Base-by-base conservation (phyloP, 1,284 basidiomycete species). In the Mycosarcoma maydis region DNA sequence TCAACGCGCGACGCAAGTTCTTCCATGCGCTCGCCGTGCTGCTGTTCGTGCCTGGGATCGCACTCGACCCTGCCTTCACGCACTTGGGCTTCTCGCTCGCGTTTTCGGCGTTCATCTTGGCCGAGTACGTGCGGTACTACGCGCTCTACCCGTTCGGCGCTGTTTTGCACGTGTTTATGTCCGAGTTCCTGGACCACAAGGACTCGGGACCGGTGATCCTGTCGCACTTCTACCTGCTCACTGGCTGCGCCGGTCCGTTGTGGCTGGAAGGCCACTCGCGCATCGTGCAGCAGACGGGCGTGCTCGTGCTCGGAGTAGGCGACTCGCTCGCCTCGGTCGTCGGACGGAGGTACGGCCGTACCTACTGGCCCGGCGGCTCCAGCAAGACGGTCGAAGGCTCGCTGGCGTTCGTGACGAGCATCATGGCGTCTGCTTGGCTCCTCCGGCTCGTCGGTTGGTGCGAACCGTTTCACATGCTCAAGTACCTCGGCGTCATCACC, bases 81-180 rank as follows among this genome's bases (percentile, higher is more conserved):
- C 94, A 98, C 82, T 84, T 98, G 29, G 90, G 92, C 4, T 96
- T 98, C 84, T 94, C 91, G 68, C 89, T 90, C 14, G 80, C 75
- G 1, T 77, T 80, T 23, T 73, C 78, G 19, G 59, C 78, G 44
- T 81, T 81, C 65, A 73, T 79, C 48, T 75, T 81, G 38, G 67
- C 69, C 37, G 80, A 81, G 58, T 80, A 80, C 53, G 47, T 79
- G 16, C 73, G 96, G 45, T 99, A 98, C 83, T 99, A 98, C 83
- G 96, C 96, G 29, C 87, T 98, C 27, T 98, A 95, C 83, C 96
- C 96, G 3, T 91, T 98, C 75, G 94, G 94, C 8, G 95, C 92
- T 5, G 86, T 89, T 11, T 88, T 99, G 23, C 96, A 99, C 83
- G 85, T 98, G 61, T 99, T 99, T 84, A 89, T 98, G 87, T 71